These are phyloP conservation scores for Raffaelea ambrosiae DNA, from an alignment of 2,329 filamentous ascomycete genomes.

Conservation along the genomic window DNA sequence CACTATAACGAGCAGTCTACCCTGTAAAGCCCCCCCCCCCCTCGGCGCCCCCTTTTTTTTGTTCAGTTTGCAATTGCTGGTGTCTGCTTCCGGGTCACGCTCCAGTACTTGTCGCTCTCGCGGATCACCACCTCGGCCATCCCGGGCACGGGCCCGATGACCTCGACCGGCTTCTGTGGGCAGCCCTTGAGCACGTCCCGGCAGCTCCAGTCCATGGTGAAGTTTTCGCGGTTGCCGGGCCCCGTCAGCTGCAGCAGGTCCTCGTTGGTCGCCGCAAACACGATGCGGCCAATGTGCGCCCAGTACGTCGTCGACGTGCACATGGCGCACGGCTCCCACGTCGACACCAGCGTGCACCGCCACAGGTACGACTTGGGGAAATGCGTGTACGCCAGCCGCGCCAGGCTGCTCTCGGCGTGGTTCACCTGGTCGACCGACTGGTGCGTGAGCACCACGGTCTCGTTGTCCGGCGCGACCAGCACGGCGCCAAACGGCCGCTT, in stretches of 20 bases:
- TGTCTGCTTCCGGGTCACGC: conserved; percentile 15
- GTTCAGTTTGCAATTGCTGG: not conserved
- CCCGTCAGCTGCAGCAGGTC: conserved; percentile 35
- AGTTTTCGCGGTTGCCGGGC: conserved; percentile 39
- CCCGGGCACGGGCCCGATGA: conserved; percentile 47
- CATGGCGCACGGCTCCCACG: conserved; percentile 49
- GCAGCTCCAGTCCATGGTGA: conserved; percentile 37
- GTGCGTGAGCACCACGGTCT: conserved; percentile 37
- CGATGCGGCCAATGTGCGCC: conserved; percentile 43
- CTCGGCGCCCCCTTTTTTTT: too few species aligned
- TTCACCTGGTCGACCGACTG: conserved; percentile 43
- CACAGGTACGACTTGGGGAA: conserved; percentile 39
- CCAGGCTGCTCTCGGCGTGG: conserved; percentile 42
- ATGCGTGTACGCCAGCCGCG: conserved; percentile 37
- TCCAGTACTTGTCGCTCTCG: conserved; percentile 34
- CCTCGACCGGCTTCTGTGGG: conserved; percentile 37
- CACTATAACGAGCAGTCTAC: too few species aligned
- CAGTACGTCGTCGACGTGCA: conserved; percentile 31
- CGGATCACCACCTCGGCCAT: conserved; percentile 55
- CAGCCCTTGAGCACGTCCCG: conserved; percentile 35
- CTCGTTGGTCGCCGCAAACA: conserved; percentile 41
- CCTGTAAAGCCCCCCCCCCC: too few species aligned
- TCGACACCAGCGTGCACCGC: conserved; percentile 39
- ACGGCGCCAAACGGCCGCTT: conserved; percentile 39
- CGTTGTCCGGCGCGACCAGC: conserved; percentile 39